phyloP scores from a whole-genome alignment of 176 grass and related monocot genomes.

The Musa troglodytarum region DNA sequence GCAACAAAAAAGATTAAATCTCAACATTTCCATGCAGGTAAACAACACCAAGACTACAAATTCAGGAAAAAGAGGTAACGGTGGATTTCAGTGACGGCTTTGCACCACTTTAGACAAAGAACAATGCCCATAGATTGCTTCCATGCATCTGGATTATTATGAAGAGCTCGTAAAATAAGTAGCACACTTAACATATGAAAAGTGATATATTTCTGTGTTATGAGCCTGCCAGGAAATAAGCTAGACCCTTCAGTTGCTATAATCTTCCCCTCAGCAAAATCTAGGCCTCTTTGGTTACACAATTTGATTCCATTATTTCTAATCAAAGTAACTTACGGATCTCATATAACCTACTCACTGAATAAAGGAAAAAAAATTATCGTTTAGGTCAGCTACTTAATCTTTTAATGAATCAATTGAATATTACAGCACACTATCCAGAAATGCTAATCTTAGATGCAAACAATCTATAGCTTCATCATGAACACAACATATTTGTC shows the following conservation, averaged over 20 bases:
- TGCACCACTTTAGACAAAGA: no score
- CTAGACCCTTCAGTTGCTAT: not conserved
- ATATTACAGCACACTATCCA: no score
- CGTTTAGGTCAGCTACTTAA: not conserved
- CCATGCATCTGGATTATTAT: not conserved
- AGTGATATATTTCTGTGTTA: not conserved
- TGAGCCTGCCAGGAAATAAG: not conserved
- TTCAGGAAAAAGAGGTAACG: not conserved
- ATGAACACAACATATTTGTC: not conserved
- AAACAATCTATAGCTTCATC: no score
- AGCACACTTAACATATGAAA: not conserved
- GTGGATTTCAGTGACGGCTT: no score
- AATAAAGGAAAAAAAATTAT: not conserved
- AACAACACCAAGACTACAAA: not conserved
- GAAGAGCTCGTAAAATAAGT: not conserved
- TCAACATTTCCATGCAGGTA: not conserved
- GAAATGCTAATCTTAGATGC: no score
- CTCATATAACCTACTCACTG: not conserved
- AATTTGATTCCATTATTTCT: not conserved
- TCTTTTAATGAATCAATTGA: no score
- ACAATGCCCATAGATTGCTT: no score
- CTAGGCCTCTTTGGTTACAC: not conserved
- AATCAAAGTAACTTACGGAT: not conserved
- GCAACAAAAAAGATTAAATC: constrained; percentile 3
- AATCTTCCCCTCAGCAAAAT: not conserved